Evolutionary conservation across 1,284 basidiomycete genomes (phyloP), one percentile per base, ranked within the genome.

Genomic region (Cystobasidium sp.): DNA sequence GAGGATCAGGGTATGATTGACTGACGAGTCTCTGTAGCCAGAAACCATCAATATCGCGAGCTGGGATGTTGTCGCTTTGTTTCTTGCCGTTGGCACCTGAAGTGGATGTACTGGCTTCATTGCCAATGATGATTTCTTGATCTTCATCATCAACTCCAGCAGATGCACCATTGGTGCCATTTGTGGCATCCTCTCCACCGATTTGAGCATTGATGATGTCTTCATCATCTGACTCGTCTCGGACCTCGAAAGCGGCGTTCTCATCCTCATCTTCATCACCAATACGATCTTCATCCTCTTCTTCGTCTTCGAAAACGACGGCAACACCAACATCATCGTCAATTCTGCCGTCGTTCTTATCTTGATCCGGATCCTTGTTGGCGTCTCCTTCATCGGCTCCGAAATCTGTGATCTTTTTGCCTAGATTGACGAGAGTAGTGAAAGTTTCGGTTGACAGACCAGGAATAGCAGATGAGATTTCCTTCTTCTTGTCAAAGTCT

Each of bases 401-500:
- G 77, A 95, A 99, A 83, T 99, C 97, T 1, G 95, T 97, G 65
- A 99, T 90, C 86, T 97, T 98, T 85, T 98, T 98, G 68, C 90
- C 88, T 58, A 99, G 85, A 79, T 87, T 91, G 77, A 97, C 85
- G 59, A 99, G 86, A 83, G 95, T 92, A 16, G 90, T 88, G 82
- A 98, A 99, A 3, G 84, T 81, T 76, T 97, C 95, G 79, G 87
- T 88, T 12, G 87, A 83, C 12, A 97, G 81, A 0, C 86, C 77
- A 0, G 92, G 88, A 3, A 96, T 81, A 63, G 98, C 87, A 14
- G 89, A 88, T 83, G 97, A 91, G 41, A 96, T 88, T 80, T 97
- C 94, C 84, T 90, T 92, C 84, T 97, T 97, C 87, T 96, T 96
- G 86, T 99, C 97, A 80, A 97, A 93, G 82, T 99, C 96, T 84